phyloP scores from a whole-genome alignment of 805 yeast genomes.

The Schwanniomyces yamadae region DNA sequence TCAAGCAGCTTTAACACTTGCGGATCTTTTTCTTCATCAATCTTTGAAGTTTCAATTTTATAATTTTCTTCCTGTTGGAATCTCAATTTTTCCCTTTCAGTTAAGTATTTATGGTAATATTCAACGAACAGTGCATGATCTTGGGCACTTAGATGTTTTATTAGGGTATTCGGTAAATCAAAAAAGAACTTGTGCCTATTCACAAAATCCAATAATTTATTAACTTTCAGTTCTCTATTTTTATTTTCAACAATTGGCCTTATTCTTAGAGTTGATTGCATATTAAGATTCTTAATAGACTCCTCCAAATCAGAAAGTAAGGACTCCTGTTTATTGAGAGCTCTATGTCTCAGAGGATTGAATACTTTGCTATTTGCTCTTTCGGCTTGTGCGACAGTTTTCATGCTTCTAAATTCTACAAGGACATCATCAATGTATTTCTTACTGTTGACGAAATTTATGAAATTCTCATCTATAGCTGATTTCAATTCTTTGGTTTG shows the following conservation, averaged over 20 bases:
- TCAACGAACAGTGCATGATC: slow-evolving; percentile 38
- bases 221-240: slow-evolving; percentile 32
- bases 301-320: slow-evolving; percentile 37
- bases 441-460: slow-evolving; percentile 36
- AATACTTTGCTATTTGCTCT: slow-evolving; percentile 34
- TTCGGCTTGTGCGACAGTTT: slow-evolving; percentile 35
- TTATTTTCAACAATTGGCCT: slow-evolving; percentile 42
- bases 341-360: slow-evolving; percentile 29
- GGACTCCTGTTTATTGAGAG: slow-evolving; percentile 19
- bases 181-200: slow-evolving; percentile 31
- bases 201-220: slow-evolving; percentile 35
- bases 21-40: slow-evolving; percentile 12
- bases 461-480: slow-evolving; percentile 37
- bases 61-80: slow-evolving; percentile 8
- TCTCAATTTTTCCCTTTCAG: slow-evolving; percentile 21
- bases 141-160: slow-evolving; percentile 24
- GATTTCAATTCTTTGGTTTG: slow-evolving; percentile 36
- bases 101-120: slow-evolving; percentile 29
- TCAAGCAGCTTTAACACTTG: slow-evolving; percentile 15
- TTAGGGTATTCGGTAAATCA: slow-evolving; percentile 34
- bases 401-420: slow-evolving; percentile 31
- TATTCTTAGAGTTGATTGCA: slow-evolving; percentile 36
- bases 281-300: slow-evolving; percentile 36
- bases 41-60: slow-evolving; percentile 9
- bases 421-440: slow-evolving; percentile 39